phyloP scores from a whole-genome alignment of 352 stramenopile species.

The Globisporangium barbulae region DNA sequence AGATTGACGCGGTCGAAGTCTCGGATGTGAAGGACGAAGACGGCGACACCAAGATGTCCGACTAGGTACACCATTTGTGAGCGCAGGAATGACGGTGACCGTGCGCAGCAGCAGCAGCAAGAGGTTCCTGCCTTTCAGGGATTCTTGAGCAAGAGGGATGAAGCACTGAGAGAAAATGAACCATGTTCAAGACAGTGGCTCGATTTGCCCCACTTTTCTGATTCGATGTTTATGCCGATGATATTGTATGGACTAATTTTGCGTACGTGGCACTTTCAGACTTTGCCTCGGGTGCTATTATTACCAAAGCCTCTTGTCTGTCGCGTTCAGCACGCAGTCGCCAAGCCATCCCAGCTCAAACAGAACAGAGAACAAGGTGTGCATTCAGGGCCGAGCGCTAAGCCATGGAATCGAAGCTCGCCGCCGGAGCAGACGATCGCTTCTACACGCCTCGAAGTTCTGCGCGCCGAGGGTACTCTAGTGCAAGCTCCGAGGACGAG shows the following conservation, averaged over 20 bases:
- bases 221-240: not conserved
- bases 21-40: slow-evolving; percentile 82
- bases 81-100: not conserved
- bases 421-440: slow-evolving; percentile 31
- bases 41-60: slow-evolving; percentile 77
- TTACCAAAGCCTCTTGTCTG: not conserved
- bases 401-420: slow-evolving; percentile 44
- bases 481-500: slow-evolving; percentile 50
- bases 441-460: slow-evolving; percentile 70
- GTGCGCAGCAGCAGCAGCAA: not conserved
- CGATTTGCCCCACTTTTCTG: not conserved
- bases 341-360: not conserved
- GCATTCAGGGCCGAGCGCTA: not conserved
- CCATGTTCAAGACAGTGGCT: not conserved
- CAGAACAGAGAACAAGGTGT: not conserved
- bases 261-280: not conserved
- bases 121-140: not conserved
- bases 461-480: slow-evolving; percentile 51
- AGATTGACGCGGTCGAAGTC: slow-evolving; percentile 88
- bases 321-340: not conserved
- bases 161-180: slow-evolving; percentile 8
- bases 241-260: slow-evolving; percentile 5
- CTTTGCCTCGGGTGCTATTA: not conserved
- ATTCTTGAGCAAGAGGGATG: not conserved
- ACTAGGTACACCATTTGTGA: slow-evolving; percentile 37